Percentiles rank a stretch among this genome's conserved stretches.
Conservation (phyloP, 2,329 filamentous ascomycete genomes). For the Alternaria brassicicola region DNA sequence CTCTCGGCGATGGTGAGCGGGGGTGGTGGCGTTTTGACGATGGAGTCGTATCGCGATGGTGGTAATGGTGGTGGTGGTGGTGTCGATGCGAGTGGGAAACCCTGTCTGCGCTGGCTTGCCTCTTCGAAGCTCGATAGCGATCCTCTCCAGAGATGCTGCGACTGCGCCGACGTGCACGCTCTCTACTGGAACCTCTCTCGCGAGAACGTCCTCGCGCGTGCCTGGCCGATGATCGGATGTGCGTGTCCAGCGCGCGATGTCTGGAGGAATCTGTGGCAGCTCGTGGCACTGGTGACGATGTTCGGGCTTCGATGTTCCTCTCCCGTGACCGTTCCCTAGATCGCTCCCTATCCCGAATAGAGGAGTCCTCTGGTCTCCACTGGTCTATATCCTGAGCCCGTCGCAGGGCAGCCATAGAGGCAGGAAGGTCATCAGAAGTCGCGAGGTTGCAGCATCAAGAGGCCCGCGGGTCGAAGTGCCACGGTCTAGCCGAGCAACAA, state of each 20-base stretch:
- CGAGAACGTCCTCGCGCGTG: conserved; percentile 39
- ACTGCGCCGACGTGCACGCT: conserved; percentile 43
- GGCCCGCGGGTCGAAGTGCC: conserved; percentile 45
- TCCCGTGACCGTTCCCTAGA: conserved; percentile 34
- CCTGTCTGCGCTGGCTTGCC: conserved; percentile 47
- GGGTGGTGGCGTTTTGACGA: conserved; percentile 49
- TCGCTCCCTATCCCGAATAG: conserved; percentile 41
- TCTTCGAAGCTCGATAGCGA: conserved; percentile 45
- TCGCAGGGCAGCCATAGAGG: conserved; percentile 53
- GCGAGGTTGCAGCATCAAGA: conserved; percentile 44
- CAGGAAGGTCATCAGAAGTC: conserved; percentile 47
- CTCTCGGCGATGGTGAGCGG: conserved; percentile 44
- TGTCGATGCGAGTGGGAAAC: conserved; percentile 42
- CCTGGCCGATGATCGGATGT: conserved; percentile 33
- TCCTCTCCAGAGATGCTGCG: conserved; percentile 42
- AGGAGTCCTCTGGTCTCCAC: conserved; percentile 52
- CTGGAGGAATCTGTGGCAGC: conserved; percentile 43
- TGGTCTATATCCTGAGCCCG: conserved; percentile 51
- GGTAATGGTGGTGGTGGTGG: conserved; percentile 42
- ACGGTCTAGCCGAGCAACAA: conserved; percentile 45
- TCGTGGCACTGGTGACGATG: conserved; percentile 47
- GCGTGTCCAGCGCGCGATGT: conserved; percentile 37
- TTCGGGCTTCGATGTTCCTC: conserved; percentile 36
- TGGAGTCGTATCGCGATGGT: conserved; percentile 46
- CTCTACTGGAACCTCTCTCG: conserved; percentile 42